Percentiles rank a stretch among this genome's conserved stretches.
phyloP scores from a whole-genome alignment of 352 stramenopile genomes.

The Phytophthora ramorum region DNA sequence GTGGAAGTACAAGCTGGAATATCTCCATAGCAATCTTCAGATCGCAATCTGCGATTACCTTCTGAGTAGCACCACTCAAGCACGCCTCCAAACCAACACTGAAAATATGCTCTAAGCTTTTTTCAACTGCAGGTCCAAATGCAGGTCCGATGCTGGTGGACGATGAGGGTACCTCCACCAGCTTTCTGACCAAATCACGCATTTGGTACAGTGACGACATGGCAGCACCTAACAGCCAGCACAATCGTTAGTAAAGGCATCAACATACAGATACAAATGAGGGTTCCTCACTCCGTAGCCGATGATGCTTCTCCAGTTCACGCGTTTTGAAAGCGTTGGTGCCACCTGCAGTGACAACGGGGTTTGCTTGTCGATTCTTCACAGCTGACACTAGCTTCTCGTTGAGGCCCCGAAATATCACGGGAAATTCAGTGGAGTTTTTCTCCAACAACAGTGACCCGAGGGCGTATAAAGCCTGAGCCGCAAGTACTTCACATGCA shows the following conservation, averaged over 20 bases:
- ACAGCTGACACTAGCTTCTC: slow-evolving; percentile 40
- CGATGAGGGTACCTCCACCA: slow-evolving; percentile 32
- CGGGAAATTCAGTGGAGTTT: slow-evolving; percentile 52
- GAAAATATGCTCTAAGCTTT: slow-evolving; percentile 52
- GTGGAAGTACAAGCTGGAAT: slow-evolving; percentile 52
- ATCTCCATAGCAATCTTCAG: slow-evolving; percentile 66
- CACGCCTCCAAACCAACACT: slow-evolving; percentile 52
- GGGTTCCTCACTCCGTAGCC: slow-evolving; percentile 41
- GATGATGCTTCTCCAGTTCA: slow-evolving; percentile 16
- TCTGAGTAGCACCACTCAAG: slow-evolving; percentile 46
- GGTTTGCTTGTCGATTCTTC: slow-evolving; percentile 16
- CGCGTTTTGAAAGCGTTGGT: slow-evolving; percentile 1
- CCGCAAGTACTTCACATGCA: slow-evolving; percentile 38
- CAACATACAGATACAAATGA: neutral
- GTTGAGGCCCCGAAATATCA: slow-evolving; percentile 62
- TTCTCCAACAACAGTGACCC: slow-evolving; percentile 53
- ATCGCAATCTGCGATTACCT: slow-evolving; percentile 37
- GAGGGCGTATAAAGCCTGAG: slow-evolving; percentile 58
- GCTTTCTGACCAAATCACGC: slow-evolving; percentile 47
- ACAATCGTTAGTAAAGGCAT: slow-evolving; percentile 1
- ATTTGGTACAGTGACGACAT: slow-evolving; percentile 53
- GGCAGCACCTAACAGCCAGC: slow-evolving; percentile 33
- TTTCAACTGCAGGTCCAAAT: slow-evolving; percentile 40
- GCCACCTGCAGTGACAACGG: neutral
- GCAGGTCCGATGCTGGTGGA: slow-evolving; percentile 8